Percentiles rank a stretch among this genome's conserved stretches.
phyloP scores from a whole-genome alignment of 768 basidiomycete genomes.

The Podaxis mareebaensis region DNA sequence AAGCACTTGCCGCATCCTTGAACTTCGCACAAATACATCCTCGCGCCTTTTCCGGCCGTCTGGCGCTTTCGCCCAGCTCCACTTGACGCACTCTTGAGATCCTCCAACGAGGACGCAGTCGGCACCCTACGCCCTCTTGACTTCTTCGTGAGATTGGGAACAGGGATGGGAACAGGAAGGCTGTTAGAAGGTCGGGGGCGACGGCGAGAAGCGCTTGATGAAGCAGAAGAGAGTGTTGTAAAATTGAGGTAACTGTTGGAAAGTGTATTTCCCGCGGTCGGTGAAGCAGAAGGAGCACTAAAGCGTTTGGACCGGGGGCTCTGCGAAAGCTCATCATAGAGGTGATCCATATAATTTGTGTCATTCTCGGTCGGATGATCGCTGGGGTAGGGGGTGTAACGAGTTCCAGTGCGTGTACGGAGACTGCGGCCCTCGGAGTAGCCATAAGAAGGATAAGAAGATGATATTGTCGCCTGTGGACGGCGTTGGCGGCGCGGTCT shows the following conservation, averaged over 20 bases:
- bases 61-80: constrained; percentile 37
- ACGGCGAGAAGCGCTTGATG: constrained; percentile 5
- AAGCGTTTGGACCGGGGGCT: background rate
- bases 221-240: constrained; percentile 14
- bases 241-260: constrained; percentile 2
- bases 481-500: constrained; percentile 19
- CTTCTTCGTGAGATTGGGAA: constrained; percentile 71
- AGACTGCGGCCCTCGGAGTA: constrained; percentile 22
- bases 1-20: constrained; percentile 87
- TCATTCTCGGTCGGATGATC: constrained; percentile 8
- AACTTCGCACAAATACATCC: constrained; percentile 75
- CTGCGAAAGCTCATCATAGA: constrained; percentile 1
- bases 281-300: constrained; percentile 9
- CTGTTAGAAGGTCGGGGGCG: constrained; percentile 30
- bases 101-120: constrained; percentile 42
- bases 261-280: background rate
- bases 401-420: constrained; percentile 26
- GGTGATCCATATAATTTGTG: constrained; percentile 5
- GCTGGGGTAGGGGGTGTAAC: constrained; percentile 27
- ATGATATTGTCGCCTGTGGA: constrained; percentile 14
- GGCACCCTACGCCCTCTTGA: constrained; percentile 70
- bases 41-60: constrained; percentile 34
- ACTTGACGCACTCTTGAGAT: constrained; percentile 33
- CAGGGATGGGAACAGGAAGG: constrained; percentile 58
- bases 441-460: constrained; percentile 12